Conservation (phyloP, 192 early-diverging fungal genomes). For the Rhizophagus clarus region DNA sequence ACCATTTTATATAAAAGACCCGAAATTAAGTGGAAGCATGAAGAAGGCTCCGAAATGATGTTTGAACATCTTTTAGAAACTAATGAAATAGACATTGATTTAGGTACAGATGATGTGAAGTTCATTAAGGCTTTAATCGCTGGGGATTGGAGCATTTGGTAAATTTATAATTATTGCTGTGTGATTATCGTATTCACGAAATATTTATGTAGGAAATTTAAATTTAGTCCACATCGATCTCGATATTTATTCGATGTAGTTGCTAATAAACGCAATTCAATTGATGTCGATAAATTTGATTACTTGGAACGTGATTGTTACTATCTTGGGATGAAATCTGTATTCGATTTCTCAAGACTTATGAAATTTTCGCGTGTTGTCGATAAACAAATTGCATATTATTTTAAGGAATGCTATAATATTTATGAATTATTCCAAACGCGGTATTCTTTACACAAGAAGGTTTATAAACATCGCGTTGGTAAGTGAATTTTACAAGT, state of each 20-base stretch:
- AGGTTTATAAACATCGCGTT: constrained; percentile 88
- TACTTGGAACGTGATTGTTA: constrained; percentile 79
- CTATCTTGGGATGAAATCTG: constrained; percentile 67
- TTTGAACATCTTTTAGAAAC: constrained; percentile 77
- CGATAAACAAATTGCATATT: constrained; percentile 87
- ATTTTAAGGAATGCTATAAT: constrained; percentile 88
- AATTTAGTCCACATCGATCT: constrained; percentile 32
- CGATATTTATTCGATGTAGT: constrained; percentile 95
- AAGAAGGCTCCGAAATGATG: constrained; percentile 85
- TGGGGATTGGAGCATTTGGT: constrained; percentile 39
- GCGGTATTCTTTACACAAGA: constrained; percentile 76
- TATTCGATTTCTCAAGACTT: constrained; percentile 57
- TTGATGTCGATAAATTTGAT: constrained; percentile 96
- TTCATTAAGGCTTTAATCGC: constrained; percentile 77
- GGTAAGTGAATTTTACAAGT: constrained; percentile 46
- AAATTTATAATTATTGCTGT: background rate
- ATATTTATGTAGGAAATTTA: background rate
- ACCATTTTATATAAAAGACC: constrained; percentile 33
- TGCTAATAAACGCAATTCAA: constrained; percentile 88
- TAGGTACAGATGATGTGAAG: constrained; percentile 57
- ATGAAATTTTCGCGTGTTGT: constrained; percentile 85
- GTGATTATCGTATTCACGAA: background rate
- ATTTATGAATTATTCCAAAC: constrained; percentile 86
- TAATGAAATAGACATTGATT: constrained; percentile 58
- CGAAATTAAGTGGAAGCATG: constrained; percentile 67